These are phyloP conservation scores for Lentinus brumalis DNA, from an alignment of 768 basidiomycete species.

Conservation along the genomic window DNA sequence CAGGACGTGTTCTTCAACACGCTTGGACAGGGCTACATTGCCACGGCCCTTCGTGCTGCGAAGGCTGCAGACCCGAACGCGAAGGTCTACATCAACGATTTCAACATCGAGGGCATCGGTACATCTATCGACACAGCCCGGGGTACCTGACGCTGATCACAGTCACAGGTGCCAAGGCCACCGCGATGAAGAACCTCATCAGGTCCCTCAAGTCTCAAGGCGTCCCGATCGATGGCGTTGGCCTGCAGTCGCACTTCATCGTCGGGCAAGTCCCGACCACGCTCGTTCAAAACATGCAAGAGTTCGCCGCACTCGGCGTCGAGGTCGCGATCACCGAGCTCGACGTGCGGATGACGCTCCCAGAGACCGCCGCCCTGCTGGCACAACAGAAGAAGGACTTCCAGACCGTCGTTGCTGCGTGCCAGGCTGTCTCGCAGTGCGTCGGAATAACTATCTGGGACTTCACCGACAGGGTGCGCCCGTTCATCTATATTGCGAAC, in stretches of 20 bases:
- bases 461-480: conserved; percentile 37
- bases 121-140: conserved; percentile 11
- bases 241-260: conserved; percentile 61
- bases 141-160: no score
- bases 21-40: conserved; percentile 51
- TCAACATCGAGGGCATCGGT: conserved; percentile 41
- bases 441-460: conserved; percentile 45
- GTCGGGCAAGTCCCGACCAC: conserved; percentile 53
- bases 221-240: conserved; percentile 62
- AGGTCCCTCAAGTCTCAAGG: conserved; percentile 46
- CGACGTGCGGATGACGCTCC: conserved; percentile 63
- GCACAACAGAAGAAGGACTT: conserved; percentile 63
- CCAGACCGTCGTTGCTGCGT: conserved; percentile 52
- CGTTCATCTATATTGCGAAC: no score
- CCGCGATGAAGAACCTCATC: conserved; percentile 58
- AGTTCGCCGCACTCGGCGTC: conserved; percentile 58
- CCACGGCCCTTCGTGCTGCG: conserved; percentile 52
- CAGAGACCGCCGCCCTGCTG: conserved; percentile 50
- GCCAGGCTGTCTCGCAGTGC: conserved; percentile 41
- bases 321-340: conserved; percentile 72
- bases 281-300: conserved; percentile 48
- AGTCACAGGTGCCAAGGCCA: conserved; percentile 49
- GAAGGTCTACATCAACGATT: conserved; percentile 55
- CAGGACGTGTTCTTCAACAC: conserved; percentile 54
- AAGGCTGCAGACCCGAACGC: conserved; percentile 54